phyloP scores from a whole-genome alignment of 352 stramenopile species.

The Hyaloperonospora arabidopsidis region DNA sequence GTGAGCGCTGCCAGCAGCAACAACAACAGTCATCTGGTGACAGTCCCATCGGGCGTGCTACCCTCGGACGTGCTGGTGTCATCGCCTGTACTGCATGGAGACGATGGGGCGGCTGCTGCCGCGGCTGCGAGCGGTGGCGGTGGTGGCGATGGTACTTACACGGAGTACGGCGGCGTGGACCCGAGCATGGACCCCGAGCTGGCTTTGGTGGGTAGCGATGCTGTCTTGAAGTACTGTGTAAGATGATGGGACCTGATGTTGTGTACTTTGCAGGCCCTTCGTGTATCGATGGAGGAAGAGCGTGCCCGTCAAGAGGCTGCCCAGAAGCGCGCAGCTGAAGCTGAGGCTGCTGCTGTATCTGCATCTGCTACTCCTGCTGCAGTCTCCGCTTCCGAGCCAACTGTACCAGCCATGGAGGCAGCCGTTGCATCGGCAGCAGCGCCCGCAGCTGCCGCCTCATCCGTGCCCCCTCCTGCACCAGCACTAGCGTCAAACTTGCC shows the following conservation, averaged over 20 bases:
- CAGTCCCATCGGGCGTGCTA: slow-evolving; percentile 93
- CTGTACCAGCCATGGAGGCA: slow-evolving; percentile 38
- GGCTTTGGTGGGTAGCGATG: slow-evolving; percentile 80
- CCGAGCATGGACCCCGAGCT: slow-evolving; percentile 98
- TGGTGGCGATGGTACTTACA: slow-evolving; percentile 68
- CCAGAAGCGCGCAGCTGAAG: slow-evolving; percentile 85
- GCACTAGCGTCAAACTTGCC: slow-evolving; percentile 73
- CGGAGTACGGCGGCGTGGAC: slow-evolving; percentile 94
- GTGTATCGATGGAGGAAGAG: slow-evolving; percentile 99
- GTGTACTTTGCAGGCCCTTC: slow-evolving; percentile 54
- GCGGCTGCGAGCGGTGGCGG: slow-evolving; percentile 20
- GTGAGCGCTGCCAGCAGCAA: slow-evolving; percentile 92
- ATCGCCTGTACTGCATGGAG: slow-evolving; percentile 90
- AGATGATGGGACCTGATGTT: slow-evolving; percentile 8
- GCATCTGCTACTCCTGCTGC: slow-evolving; percentile 32
- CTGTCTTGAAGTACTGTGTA: neutral
- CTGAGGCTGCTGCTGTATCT: slow-evolving; percentile 69
- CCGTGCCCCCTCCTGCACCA: slow-evolving; percentile 50
- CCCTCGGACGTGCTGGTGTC: slow-evolving; percentile 96
- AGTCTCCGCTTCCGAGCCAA: slow-evolving; percentile 28
- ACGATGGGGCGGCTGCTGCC: slow-evolving; percentile 56
- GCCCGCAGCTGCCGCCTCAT: slow-evolving; percentile 15
- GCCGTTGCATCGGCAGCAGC: slow-evolving; percentile 11
- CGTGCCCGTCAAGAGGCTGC: slow-evolving; percentile 90
- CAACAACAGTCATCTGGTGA: slow-evolving; percentile 93